Percentiles rank a stretch among this genome's conserved stretches.
These are phyloP conservation scores for Crithidia thermophila DNA, from an alignment of 208 protist genomes.

Conservation along the genomic window DNA sequence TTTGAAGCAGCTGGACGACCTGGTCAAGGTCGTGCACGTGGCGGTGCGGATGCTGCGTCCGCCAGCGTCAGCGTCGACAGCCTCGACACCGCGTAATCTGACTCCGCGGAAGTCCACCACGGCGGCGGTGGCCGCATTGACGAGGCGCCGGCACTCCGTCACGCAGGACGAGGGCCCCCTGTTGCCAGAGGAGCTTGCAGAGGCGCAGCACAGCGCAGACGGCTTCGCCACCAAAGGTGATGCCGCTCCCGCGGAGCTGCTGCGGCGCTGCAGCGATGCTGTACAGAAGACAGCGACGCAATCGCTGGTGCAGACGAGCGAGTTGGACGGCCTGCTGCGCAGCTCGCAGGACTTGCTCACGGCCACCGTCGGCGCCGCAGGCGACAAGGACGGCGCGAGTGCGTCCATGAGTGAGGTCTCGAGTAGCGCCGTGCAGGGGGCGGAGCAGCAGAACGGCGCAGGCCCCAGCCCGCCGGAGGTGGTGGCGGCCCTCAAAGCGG, in stretches of 20 bases:
- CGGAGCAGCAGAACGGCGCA: slow-evolving; percentile 7
- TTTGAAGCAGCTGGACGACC: slow-evolving; percentile 14
- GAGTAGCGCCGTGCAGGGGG: neutral
- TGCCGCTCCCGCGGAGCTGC: slow-evolving; percentile 5
- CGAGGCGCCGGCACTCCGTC: slow-evolving; percentile 3
- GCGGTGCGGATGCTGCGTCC: slow-evolving; percentile 15
- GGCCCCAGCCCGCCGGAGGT: neutral
- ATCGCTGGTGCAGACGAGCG: slow-evolving; percentile 24
- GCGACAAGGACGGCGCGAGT: neutral
- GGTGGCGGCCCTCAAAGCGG: neutral
- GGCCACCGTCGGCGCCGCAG: slow-evolving; percentile 4
- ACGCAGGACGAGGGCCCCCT: neutral
- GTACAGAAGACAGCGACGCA: slow-evolving; percentile 8
- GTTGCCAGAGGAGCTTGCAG: slow-evolving; percentile 9
- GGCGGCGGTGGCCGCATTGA: neutral
- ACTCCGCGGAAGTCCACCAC: neutral
- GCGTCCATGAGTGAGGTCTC: neutral
- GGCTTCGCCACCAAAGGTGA: slow-evolving; percentile 21
- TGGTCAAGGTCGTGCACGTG: slow-evolving; percentile 21
- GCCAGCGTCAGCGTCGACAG: neutral
- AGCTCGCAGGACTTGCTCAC: slow-evolving; percentile 16
- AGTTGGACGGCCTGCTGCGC: slow-evolving; percentile 27
- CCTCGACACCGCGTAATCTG: neutral
- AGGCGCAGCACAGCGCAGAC: slow-evolving; percentile 20
- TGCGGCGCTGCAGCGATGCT: slow-evolving; percentile 14